These are phyloP conservation scores for Chara braunii DNA, from an alignment of 139 green algal genomes.

Conservation along the genomic window DNA sequence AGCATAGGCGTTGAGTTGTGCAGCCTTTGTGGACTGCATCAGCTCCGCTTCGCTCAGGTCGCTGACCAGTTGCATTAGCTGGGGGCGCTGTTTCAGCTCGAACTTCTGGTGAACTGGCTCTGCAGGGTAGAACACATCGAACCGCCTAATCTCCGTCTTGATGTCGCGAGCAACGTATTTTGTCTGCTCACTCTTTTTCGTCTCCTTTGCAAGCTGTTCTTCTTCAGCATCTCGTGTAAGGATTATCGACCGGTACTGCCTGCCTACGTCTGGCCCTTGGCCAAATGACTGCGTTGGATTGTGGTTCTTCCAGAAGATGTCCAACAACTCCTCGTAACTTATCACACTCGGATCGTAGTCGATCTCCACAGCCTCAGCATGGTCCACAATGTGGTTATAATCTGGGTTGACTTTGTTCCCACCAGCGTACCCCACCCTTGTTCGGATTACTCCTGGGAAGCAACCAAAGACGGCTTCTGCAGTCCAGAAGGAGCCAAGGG, in stretches of 20 bases:
- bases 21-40: background rate
- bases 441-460: background rate
- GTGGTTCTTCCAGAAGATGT: slow-evolving; percentile 64
- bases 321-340: slow-evolving; percentile 61
- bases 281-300: slow-evolving; percentile 56
- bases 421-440: background rate
- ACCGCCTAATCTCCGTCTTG: background rate
- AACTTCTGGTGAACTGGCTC: background rate
- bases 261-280: background rate
- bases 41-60: background rate
- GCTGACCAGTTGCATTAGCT: background rate
- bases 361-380: slow-evolving; percentile 78
- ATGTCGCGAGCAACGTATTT: background rate
- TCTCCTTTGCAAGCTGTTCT: background rate
- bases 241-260: background rate
- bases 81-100: background rate
- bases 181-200: background rate
- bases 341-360: slow-evolving; percentile 58
- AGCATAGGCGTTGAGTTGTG: background rate
- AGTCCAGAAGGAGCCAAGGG: background rate
- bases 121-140: background rate
- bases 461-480: background rate
- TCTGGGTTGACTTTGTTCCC: background rate
- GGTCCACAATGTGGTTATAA: slow-evolving; percentile 32
- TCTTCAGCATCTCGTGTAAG: background rate